These are phyloP conservation scores for Coemansia sp. DNA, from an alignment of 192 early-diverging fungal genomes.

Conservation along the genomic window DNA sequence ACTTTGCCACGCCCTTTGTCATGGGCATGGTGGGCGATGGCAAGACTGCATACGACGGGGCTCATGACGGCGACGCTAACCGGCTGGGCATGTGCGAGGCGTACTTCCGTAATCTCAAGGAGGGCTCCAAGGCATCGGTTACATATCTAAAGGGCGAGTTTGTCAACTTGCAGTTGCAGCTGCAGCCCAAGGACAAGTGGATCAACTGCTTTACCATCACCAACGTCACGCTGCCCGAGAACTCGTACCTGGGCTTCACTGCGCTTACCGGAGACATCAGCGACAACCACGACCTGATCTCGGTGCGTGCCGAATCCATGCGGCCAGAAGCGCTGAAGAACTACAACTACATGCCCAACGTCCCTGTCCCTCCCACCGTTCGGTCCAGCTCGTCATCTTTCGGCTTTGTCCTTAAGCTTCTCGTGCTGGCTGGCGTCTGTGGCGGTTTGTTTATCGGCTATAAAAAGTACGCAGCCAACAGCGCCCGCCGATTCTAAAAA, in stretches of 20 bases:
- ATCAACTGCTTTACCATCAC: slow-evolving; percentile 77
- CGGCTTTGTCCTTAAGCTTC: slow-evolving; percentile 39
- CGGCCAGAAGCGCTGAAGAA: slow-evolving; percentile 46
- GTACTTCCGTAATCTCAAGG: slow-evolving; percentile 70
- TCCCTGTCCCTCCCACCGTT: slow-evolving; percentile 2
- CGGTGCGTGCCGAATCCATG: slow-evolving; percentile 41
- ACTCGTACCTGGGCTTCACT: slow-evolving; percentile 86
- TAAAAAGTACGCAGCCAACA: slow-evolving; percentile 44
- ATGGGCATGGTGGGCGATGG: slow-evolving; percentile 95
- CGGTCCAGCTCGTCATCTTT: slow-evolving; percentile 15
- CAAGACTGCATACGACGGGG: slow-evolving; percentile 77
- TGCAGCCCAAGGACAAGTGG: slow-evolving; percentile 66
- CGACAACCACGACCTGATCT: slow-evolving; percentile 60
- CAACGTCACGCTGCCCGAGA: slow-evolving; percentile 75
- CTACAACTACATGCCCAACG: slow-evolving; percentile 22
- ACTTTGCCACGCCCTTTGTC: slow-evolving; percentile 77
- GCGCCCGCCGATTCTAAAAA: slow-evolving; percentile 48
- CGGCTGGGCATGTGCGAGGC: slow-evolving; percentile 66
- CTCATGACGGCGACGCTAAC: slow-evolving; percentile 76
- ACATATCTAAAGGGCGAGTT: slow-evolving; percentile 68
- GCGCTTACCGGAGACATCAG: slow-evolving; percentile 88
- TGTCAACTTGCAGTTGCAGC: slow-evolving; percentile 54
- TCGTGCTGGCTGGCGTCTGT: slow-evolving; percentile 39
- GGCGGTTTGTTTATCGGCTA: slow-evolving; percentile 48
- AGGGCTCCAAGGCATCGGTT: slow-evolving; percentile 64